These are phyloP conservation scores for Manihot esculenta DNA, from an alignment of 441 rosid genomes.

Conservation along the genomic window DNA sequence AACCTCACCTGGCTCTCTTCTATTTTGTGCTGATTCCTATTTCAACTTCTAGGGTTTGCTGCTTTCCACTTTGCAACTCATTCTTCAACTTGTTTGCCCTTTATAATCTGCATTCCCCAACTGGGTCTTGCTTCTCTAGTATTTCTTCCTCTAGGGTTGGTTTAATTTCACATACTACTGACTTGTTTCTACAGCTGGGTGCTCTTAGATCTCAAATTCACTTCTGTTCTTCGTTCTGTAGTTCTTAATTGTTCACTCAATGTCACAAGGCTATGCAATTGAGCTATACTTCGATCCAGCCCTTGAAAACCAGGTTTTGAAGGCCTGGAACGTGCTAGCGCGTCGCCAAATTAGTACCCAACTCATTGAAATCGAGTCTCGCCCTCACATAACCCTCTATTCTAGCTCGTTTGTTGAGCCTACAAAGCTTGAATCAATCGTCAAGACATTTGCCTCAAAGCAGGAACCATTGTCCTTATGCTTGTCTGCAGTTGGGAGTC, in stretches of 20 bases:
- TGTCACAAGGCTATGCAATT: constrained; percentile 30
- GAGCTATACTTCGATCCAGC: constrained; percentile 86
- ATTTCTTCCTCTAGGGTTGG: not conserved
- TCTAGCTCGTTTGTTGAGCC: constrained; percentile 65
- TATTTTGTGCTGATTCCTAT: not conserved
- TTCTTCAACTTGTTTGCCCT: not conserved
- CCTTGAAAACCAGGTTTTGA: constrained; percentile 88
- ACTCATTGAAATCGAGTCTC: constrained; percentile 80
- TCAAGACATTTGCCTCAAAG: constrained; percentile 57
- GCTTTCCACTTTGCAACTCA: not conserved
- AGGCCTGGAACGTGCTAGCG: constrained; percentile 94
- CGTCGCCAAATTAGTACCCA: constrained; percentile 94
- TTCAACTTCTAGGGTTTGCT: constrained; percentile 15
- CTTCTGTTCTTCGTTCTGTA: not conserved
- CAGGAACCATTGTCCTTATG: constrained; percentile 68
- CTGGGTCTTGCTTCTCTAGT: not conserved
- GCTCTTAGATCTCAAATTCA: constrained; percentile 3
- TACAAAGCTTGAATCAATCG: constrained; percentile 56
- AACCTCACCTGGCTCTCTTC: not conserved
- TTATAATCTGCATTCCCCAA: not conserved
- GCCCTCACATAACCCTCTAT: constrained; percentile 86
- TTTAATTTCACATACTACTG: not conserved
- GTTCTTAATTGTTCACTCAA: constrained; percentile 12
- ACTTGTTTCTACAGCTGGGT: not conserved
- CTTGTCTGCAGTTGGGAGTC: constrained; percentile 65